Evolutionary conservation across 1,284 basidiomycete genomes (phyloP).

Genomic region (Spongiforma sp.): DNA sequence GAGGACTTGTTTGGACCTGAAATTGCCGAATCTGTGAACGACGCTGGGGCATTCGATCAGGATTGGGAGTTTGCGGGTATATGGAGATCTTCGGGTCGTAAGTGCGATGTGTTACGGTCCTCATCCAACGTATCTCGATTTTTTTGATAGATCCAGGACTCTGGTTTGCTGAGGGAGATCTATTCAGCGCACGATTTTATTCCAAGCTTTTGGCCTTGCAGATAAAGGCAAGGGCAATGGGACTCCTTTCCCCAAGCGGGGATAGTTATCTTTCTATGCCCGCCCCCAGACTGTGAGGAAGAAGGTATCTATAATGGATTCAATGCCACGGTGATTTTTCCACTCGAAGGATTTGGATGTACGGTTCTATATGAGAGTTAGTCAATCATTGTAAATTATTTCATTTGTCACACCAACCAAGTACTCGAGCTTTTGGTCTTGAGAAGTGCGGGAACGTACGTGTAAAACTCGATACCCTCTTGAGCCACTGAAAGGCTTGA

Average conservation of each 20-base stretch:
- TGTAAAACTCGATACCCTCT: too few species aligned
- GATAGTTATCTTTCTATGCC: conserved; percentile 1
- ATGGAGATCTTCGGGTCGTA: conserved; percentile 20
- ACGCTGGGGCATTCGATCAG: conserved; percentile 18
- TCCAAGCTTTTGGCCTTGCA: conserved; percentile 18
- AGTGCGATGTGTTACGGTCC: background rate
- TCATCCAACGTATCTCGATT: too few species aligned
- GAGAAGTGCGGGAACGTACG: too few species aligned
- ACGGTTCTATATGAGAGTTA: too few species aligned
- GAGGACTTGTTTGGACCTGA: conserved; percentile 10
- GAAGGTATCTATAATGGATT: too few species aligned
- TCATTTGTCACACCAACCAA: too few species aligned
- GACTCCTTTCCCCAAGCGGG: conserved; percentile 1
- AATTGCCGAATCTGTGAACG: conserved; percentile 14
- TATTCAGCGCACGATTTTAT: conserved; percentile 16
- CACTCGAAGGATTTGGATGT: too few species aligned
- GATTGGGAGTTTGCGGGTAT: conserved; percentile 18
- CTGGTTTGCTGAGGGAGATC: conserved; percentile 20
- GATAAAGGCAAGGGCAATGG: conserved; percentile 14
- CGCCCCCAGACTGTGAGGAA: too few species aligned
- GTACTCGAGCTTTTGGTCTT: too few species aligned
- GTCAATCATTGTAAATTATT: too few species aligned
- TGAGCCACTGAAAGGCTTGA: too few species aligned
- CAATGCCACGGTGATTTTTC: too few species aligned
- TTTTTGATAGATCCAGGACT: conserved; percentile 12